Conservation (phyloP, 345 rosid species). For the Salix exigua region DNA sequence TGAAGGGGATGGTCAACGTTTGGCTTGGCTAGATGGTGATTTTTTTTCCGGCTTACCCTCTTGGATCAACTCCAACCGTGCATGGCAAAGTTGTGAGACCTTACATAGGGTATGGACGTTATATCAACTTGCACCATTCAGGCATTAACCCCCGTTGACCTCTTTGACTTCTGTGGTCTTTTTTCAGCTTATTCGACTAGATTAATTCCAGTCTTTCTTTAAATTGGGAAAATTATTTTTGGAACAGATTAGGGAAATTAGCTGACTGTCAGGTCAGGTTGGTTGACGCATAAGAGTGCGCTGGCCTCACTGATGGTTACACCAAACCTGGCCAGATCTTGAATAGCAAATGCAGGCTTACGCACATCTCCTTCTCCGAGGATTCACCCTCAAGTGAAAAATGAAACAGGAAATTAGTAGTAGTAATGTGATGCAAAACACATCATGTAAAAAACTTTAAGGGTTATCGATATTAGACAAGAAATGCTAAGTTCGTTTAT, state of each 20-base stretch:
- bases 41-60: neutral
- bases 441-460: neutral
- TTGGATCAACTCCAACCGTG: too few species aligned
- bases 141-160: neutral
- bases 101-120: too few species aligned
- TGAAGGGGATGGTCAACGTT: neutral
- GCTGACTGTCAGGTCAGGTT: neutral
- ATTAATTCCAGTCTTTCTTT: neutral
- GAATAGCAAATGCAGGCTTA: neutral
- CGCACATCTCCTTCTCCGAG: neutral
- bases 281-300: neutral
- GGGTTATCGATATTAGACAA: neutral
- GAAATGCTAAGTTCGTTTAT: too few species aligned
- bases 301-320: neutral
- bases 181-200: neutral
- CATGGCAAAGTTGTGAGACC: too few species aligned
- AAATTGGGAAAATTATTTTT: neutral
- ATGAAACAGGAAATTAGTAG: neutral
- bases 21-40: neutral
- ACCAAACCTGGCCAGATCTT: neutral
- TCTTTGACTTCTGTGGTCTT: neutral
- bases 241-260: too few species aligned
- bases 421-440: neutral
- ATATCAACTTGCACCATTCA: neutral
- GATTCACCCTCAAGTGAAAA: neutral